Base-by-base conservation (phyloP, 768 basidiomycete species). In the Tubosaeta sp. region DNA sequence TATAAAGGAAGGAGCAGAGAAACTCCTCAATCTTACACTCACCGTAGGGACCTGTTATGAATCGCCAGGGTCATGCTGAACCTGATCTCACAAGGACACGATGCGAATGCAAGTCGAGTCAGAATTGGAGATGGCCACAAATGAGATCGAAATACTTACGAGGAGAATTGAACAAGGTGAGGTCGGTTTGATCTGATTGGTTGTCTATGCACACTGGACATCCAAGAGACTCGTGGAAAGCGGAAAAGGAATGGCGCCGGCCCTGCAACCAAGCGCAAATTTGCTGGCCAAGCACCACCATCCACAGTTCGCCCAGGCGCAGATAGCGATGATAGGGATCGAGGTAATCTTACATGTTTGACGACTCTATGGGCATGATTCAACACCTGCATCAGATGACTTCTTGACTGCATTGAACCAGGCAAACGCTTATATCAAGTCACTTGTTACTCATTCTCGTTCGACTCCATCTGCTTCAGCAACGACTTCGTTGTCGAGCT, bases 1-100 rank as follows among this genome's bases (percentile, higher is more conserved):
- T 50, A 91, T 97, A 55, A 91, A 84, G 66, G 92, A 93, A 68
- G 94, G 94, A 11, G 94, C 94, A 1, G 91, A 95, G 74, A 93
- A 88, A 59, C 77, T 97, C 55, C 74, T 97, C 13, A 83, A 83
- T 59, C 85, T 89, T 71, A 71, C 76, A 31, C 63, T 83, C 37
- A 75, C 75, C 43, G 85, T 84, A 59, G 22, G 66, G 11, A 14
- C 38, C 33, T 10, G 25, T 48, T 19, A 26, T 52, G 51, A 45
- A 45, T 51, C n/a, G 39, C 53, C 35, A 53, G 26, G 19, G 48
- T 44, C 22, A 26, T 26, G 51, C 46, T 64, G 38, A 59, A 54
- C 43, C 35, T 42, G 47, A 34, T 43, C 31, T 11, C 42, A 35
- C 29, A 58, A 88, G 82, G 84, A 82, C 51, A 71, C 72, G n/a